These are phyloP conservation scores for Orbilia ellipsospora DNA, from an alignment of 2,329 filamentous ascomycete genomes.

Conservation along the genomic window DNA sequence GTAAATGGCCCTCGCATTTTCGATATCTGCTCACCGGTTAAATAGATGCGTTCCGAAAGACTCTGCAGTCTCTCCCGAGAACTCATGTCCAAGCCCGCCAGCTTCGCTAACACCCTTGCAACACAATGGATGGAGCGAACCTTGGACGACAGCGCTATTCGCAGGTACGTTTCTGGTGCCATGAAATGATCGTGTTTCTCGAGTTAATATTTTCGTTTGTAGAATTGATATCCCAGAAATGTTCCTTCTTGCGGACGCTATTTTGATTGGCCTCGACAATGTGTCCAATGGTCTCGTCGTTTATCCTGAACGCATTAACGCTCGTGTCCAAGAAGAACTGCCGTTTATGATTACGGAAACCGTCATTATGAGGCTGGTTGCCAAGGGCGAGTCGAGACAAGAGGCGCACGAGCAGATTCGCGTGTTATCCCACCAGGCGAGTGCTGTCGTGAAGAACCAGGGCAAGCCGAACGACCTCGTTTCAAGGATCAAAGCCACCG, in stretches of 20 bases:
- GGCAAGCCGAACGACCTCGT: slow-evolving; percentile 84
- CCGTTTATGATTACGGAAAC: slow-evolving; percentile 84
- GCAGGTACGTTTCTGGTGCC: slow-evolving; percentile 62
- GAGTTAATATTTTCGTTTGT: slow-evolving; percentile 8
- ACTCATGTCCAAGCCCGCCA: slow-evolving; percentile 26
- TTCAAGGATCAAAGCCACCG: slow-evolving; percentile 75
- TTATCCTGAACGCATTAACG: slow-evolving; percentile 78
- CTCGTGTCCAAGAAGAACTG: slow-evolving; percentile 77
- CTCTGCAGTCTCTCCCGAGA: slow-evolving; percentile 34
- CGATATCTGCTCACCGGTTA: background rate
- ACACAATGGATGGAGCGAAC: slow-evolving; percentile 82
- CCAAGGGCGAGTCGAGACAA: slow-evolving; percentile 77
- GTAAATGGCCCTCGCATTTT: background rate
- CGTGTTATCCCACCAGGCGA: slow-evolving; percentile 81
- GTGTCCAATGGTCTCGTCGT: slow-evolving; percentile 77
- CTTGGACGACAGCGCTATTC: slow-evolving; percentile 80
- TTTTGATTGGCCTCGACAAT: slow-evolving; percentile 75
- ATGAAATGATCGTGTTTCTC: slow-evolving; percentile 61
- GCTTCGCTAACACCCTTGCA: slow-evolving; percentile 58
- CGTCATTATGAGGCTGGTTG: slow-evolving; percentile 81
- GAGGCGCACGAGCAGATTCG: slow-evolving; percentile 89
- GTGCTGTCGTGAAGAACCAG: slow-evolving; percentile 76
- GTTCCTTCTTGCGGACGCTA: slow-evolving; percentile 76
- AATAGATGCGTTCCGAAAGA: slow-evolving; percentile 37
- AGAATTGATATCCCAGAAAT: slow-evolving; percentile 70